Evolutionary conservation across 2,329 filamentous ascomycete species (phyloP), one percentile per base, ranked within the genome.

Genomic region (Aspergillus brunneoviolaceus): DNA sequence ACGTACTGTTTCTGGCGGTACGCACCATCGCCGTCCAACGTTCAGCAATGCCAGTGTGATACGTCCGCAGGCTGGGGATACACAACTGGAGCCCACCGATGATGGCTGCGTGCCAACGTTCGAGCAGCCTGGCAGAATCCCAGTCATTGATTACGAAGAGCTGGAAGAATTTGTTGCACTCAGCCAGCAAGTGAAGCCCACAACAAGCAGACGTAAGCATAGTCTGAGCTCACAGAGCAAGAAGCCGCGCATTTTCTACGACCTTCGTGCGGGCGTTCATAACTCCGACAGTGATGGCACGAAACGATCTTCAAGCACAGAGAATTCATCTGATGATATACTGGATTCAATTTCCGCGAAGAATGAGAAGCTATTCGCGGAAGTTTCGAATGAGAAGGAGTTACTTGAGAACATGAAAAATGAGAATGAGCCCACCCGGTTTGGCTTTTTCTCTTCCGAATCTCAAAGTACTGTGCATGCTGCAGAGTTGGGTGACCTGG

Each of bases 371-470:
- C 42, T 63, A 5, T 64, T 65, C 3, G 59, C 57, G 31, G 69
- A 73, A 35, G 58, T 66, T 4, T 51, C 73, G 33, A 66, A 74
- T 58, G 74, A 75, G 59, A 76, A 76, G 63, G 68, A 70, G 45
- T 60, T 70, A 23, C 64, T 74, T 4, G 68, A 74, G 14, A 69
- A 68, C 4, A 69, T 75, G 4, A 74, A 74, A 47, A 77, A 84
- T 67, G 74, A 77, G 42, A 73, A 82, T 51, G 88, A 91, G 60
- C 84, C 86, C 33, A 95, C 93, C 72, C 87, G 94, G 4, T 98
- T 96, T 80, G 95, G 93, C 64, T 97, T 98, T 79, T 99, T 99
- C 77, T 97, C 93, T 0, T 97, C 95, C 0, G 91, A 95, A 57
- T 89, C 92, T 77, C 93, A 97, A 72, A 93, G 92, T 54, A 96